These are phyloP conservation scores for Fusarium falciforme DNA, from an alignment of 2,329 filamentous ascomycete genomes.

Conservation along the genomic window DNA sequence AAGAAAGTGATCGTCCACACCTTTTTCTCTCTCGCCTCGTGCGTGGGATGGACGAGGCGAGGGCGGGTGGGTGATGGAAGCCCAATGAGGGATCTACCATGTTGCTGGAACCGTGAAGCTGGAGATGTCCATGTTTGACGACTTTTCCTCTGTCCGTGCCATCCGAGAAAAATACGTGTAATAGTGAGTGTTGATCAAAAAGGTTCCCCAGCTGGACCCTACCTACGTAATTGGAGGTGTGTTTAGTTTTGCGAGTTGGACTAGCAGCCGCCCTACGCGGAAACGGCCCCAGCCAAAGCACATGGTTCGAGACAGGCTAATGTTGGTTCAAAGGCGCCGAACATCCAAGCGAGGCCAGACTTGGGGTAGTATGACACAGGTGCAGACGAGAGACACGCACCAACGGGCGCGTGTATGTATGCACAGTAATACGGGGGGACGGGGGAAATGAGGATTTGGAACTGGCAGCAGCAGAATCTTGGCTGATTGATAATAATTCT, in stretches of 20 bases:
- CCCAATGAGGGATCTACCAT: constrained; percentile 2
- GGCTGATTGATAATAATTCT: constrained; percentile 11
- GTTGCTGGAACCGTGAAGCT: constrained; percentile 3
- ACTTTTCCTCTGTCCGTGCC: constrained; percentile 9
- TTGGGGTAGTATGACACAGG: background rate
- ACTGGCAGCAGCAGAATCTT: constrained; percentile 9
- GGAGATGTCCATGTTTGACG: background rate
- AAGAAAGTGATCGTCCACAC: constrained; percentile 11
- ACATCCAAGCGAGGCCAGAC: constrained; percentile 24
- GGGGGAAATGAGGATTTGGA: constrained; percentile 10
- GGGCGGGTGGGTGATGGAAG: background rate
- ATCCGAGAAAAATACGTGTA: constrained; percentile 5
- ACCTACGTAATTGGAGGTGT: constrained; percentile 34
- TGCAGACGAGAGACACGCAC: background rate
- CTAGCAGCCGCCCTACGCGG: constrained; percentile 38
- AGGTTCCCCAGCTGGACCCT: constrained; percentile 25
- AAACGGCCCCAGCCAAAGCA: constrained; percentile 20
- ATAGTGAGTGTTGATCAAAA: constrained; percentile 11
- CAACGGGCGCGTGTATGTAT: background rate
- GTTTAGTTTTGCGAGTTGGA: background rate
- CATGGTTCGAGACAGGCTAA: constrained; percentile 33
- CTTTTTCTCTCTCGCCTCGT: background rate
- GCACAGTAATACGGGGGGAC: background rate
- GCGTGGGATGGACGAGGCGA: background rate
- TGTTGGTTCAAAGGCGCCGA: constrained; percentile 18